Evolutionary conservation across 495 filamentous ascomycete genomes (phyloP).

Genomic region (Barbatosphaeria neglecta): DNA sequence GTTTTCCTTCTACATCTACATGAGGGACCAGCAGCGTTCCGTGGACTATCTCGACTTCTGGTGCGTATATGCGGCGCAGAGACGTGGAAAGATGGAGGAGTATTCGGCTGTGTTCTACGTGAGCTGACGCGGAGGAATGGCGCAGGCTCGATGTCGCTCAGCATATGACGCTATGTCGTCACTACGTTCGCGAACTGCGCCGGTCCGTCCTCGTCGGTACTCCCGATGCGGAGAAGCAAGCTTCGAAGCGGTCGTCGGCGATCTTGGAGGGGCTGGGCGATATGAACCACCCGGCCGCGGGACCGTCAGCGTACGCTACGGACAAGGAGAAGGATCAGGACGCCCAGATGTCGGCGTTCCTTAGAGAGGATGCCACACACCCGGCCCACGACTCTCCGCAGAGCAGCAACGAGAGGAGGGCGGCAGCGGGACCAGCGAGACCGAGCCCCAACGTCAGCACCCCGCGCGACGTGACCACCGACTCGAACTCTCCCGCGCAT

Average conservation of each 20-base stretch:
- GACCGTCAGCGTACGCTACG: conserved; percentile 32
- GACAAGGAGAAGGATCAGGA: conserved; percentile 60
- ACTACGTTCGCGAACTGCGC: conserved; percentile 92
- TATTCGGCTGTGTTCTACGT: too few species aligned
- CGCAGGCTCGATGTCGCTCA: conserved; percentile 95
- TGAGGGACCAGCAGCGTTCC: conserved; percentile 94
- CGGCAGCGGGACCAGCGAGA: too few species aligned
- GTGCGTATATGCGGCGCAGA: conserved; percentile 34
- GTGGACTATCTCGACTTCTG: conserved; percentile 99
- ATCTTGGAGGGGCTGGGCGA: conserved; percentile 63
- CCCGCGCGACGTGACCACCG: conserved; percentile 40
- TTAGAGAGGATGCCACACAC: conserved; percentile 60
- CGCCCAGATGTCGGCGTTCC: conserved; percentile 76
- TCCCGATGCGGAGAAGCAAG: conserved; percentile 72
- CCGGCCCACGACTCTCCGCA: conserved; percentile 51
- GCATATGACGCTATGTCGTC: conserved; percentile 94
- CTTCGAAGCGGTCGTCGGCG: conserved; percentile 73
- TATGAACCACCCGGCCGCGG: conserved; percentile 45
- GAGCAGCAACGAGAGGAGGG: conserved; percentile 48
- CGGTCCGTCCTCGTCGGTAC: conserved; percentile 88
- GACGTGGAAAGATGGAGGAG: neutral
- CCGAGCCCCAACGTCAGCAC: conserved; percentile 51
- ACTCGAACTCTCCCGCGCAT: conserved; percentile 70
- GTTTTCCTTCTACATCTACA: conserved; percentile 99
- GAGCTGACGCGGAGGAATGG: conserved; percentile 1